Evolutionary conservation across 179 eudicot genomes (phyloP), one percentile per base, ranked within the genome.

Genomic region (Camellia oleifera): DNA sequence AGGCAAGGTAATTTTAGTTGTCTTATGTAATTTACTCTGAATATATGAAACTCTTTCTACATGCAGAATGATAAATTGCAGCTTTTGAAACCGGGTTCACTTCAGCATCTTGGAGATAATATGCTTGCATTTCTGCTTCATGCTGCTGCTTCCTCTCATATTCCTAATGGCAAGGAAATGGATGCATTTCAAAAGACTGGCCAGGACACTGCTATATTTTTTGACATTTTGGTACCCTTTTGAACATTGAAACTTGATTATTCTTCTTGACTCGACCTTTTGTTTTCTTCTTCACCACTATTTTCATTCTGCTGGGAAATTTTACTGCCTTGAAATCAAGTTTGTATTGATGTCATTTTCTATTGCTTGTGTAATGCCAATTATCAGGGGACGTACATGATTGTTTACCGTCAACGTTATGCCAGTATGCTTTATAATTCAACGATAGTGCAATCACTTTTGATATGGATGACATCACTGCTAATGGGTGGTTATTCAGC

Each of bases 61-160:
- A 15, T 87, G 87, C 95, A 96, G 99, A 96, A 96, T 87, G 99
- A 96, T 87, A 94, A 92, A 77, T 50, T 94, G 82, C 86, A 89
- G 86, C 98, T 96, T 81, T 78, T 96, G 80, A 91, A 82, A 79
- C 89, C 92, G 50, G 99, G 99, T 80, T 96, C 99, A 60, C 98
- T 94, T 79, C 99, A 96, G 89, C 98, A 96, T 90, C 93, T 94
- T 81, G 99, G 99, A 83, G 99, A 94, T 81, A 96, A 96, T 85
- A 91, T 96, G 98, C 90, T 94, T 79, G 92, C 97, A 10, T 96
- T 92, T 86, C 84, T 96, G 87, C 89, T 86, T 84, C 90, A 87
- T 45, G 85, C 91, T 78, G 98, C 90, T 81, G 86, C 94, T 68
- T 89, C 91, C 71, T 77, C 92, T 76, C 83, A 80, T 79, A 88